A percentile compares a stretch with the other conserved stretches of the same genome.
Conservation (phyloP, 208 protist species). For the Endotrypanum monterogeii region DNA sequence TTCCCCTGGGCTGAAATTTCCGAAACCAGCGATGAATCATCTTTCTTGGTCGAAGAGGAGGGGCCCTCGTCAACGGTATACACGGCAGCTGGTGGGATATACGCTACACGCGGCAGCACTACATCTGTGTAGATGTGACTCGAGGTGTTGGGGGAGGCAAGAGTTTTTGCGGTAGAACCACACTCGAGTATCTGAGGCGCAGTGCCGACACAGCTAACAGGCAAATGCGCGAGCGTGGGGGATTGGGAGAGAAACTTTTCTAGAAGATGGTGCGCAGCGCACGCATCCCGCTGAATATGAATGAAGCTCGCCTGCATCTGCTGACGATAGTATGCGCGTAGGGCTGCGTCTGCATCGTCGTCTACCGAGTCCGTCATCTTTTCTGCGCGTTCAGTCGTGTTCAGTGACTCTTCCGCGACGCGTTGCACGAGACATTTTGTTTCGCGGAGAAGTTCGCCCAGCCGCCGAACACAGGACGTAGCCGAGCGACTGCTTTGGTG, state of each 20-base stretch:
- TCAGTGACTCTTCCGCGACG: neutral
- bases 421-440: constrained; percentile 7
- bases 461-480: constrained; percentile 8
- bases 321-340: constrained; percentile 23
- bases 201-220: constrained; percentile 25
- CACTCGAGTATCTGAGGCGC: constrained; percentile 3
- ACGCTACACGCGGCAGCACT: constrained; percentile 5
- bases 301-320: constrained; percentile 16
- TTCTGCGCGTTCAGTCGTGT: neutral
- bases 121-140: constrained; percentile 11
- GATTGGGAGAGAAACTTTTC: constrained; percentile 2
- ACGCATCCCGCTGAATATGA: constrained; percentile 14
- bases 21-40: neutral
- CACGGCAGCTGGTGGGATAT: constrained; percentile 1
- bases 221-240: constrained; percentile 12
- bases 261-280: constrained; percentile 2
- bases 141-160: neutral
- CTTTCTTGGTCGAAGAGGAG: neutral
- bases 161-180: neutral
- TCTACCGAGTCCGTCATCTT: neutral
- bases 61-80: neutral
- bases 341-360: neutral
- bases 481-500: neutral
- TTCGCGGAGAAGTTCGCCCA: constrained; percentile 18
- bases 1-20: neutral